phyloP scores from a whole-genome alignment of 495 filamentous ascomycete genomes.

The Penicillium longicatenatum region DNA sequence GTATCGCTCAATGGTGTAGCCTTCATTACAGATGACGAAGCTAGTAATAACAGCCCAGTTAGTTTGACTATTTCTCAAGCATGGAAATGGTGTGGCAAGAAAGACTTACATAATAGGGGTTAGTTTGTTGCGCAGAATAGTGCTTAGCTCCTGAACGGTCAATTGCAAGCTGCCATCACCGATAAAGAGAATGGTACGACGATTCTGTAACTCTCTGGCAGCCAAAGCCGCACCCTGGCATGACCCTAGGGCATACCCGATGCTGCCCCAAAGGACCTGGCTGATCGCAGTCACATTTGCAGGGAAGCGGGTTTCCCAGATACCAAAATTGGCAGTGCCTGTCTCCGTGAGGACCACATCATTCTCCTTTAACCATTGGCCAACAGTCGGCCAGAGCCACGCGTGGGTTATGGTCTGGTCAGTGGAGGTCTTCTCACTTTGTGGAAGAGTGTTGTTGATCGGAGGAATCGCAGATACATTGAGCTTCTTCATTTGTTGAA shows the following conservation, averaged over 20 bases:
- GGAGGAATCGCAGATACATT: slow-evolving; percentile 43
- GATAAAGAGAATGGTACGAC: slow-evolving; percentile 78
- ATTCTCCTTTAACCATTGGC: slow-evolving; percentile 71
- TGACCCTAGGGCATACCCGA: slow-evolving; percentile 79
- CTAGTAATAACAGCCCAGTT: slow-evolving; percentile 31
- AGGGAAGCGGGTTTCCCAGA: slow-evolving; percentile 86
- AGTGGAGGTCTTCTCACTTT: slow-evolving; percentile 48
- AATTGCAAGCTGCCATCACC: slow-evolving; percentile 88
- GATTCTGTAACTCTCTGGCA: slow-evolving; percentile 59
- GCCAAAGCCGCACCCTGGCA: slow-evolving; percentile 76
- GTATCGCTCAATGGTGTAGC: slow-evolving; percentile 59
- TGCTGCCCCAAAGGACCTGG: slow-evolving; percentile 88
- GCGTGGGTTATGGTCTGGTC: slow-evolving; percentile 71
- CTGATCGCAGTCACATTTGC: slow-evolving; percentile 71
- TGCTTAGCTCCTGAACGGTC: slow-evolving; percentile 82
- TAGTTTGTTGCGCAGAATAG: slow-evolving; percentile 76
- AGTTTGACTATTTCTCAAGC: slow-evolving; percentile 15
- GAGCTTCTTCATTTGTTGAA: slow-evolving; percentile 60
- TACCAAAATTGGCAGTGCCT: slow-evolving; percentile 87
- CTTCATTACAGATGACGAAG: slow-evolving; percentile 60
- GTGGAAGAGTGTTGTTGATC: slow-evolving; percentile 57
- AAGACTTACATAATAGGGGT: slow-evolving; percentile 72
- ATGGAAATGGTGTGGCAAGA: background rate
- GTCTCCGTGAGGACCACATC: slow-evolving; percentile 89
- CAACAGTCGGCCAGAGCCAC: slow-evolving; percentile 83